These are phyloP conservation scores for Thraustochytrium sp. DNA, from an alignment of 352 stramenopile species.

Conservation along the genomic window DNA sequence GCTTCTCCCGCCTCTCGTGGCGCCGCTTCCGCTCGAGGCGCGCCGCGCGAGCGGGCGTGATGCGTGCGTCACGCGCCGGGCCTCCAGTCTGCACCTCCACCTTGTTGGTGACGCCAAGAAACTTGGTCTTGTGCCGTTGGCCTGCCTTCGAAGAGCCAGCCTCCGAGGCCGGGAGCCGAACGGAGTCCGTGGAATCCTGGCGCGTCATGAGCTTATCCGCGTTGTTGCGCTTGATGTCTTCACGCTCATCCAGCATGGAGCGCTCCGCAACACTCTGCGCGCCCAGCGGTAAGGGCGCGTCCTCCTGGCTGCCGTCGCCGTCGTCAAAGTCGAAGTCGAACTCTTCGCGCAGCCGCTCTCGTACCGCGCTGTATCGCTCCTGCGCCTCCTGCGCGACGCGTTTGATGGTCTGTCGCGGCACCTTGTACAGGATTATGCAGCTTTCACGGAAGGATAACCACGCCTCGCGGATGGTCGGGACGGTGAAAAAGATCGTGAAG, in stretches of 20 bases:
- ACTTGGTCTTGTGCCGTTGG: too few species aligned
- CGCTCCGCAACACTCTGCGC: background rate
- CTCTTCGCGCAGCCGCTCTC: background rate
- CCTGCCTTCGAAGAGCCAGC: background rate
- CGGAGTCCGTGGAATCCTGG: background rate
- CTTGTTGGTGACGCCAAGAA: too few species aligned
- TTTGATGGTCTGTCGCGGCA: background rate
- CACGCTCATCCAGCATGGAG: background rate
- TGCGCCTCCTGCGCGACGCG: background rate
- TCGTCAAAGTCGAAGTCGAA: slow-evolving; percentile 24
- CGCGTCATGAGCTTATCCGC: background rate
- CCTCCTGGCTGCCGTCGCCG: background rate
- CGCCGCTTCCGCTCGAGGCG: background rate
- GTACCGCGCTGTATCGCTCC: background rate
- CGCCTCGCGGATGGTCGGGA: background rate
- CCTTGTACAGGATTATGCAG: background rate
- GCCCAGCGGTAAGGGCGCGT: background rate
- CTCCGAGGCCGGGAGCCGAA: too few species aligned
- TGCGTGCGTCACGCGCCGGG: background rate
- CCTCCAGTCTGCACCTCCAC: too few species aligned
- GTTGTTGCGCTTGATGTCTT: background rate
- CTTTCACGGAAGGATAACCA: background rate
- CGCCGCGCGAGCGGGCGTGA: background rate
- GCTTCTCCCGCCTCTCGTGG: background rate
- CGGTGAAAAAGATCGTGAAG: background rate